Percentiles rank a stretch among this genome's conserved stretches.
Evolutionary conservation across 371 early-diverging fungal genomes (phyloP).

Genomic region (Mortierella sp.): DNA sequence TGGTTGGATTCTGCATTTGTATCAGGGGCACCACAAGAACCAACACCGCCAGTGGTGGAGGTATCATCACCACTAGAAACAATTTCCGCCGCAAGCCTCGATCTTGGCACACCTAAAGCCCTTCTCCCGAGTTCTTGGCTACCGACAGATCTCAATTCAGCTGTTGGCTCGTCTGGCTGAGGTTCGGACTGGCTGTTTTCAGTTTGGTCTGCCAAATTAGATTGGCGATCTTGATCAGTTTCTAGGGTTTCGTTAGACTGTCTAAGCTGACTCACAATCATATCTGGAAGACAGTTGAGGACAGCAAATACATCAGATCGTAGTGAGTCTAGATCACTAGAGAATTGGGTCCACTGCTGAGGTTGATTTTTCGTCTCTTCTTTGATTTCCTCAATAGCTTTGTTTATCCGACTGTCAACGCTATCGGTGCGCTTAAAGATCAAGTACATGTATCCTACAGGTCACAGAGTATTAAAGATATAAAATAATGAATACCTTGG

Average conservation of each 20-base stretch:
- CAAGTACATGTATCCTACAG: slow-evolving; percentile 36
- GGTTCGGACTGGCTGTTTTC: too few relatives aligned
- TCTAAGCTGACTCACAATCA: slow-evolving; percentile 9
- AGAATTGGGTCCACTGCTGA: slow-evolving; percentile 11
- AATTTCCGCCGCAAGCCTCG: neutral
- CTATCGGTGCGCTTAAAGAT: slow-evolving; percentile 27
- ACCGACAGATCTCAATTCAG: too few relatives aligned
- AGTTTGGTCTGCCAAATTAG: neutral
- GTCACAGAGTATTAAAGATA: too few relatives aligned
- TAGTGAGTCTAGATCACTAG: slow-evolving; percentile 11
- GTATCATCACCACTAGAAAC: too few relatives aligned
- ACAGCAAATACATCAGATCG: slow-evolving; percentile 14
- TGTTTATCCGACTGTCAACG: slow-evolving; percentile 10
- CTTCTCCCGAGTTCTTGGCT: too few relatives aligned
- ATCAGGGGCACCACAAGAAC: too few relatives aligned
- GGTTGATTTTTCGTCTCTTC: neutral
- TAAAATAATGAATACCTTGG: neutral
- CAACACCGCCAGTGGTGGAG: too few relatives aligned
- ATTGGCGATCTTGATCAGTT: neutral
- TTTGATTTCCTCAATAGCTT: slow-evolving; percentile 11
- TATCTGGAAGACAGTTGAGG: slow-evolving; percentile 17
- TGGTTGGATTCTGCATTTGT: neutral
- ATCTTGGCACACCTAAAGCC: neutral
- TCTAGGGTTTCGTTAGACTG: neutral
- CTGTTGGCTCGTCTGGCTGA: neutral